Conservation (phyloP, 1,284 basidiomycete genomes). For the Irpex rosettiformis region DNA sequence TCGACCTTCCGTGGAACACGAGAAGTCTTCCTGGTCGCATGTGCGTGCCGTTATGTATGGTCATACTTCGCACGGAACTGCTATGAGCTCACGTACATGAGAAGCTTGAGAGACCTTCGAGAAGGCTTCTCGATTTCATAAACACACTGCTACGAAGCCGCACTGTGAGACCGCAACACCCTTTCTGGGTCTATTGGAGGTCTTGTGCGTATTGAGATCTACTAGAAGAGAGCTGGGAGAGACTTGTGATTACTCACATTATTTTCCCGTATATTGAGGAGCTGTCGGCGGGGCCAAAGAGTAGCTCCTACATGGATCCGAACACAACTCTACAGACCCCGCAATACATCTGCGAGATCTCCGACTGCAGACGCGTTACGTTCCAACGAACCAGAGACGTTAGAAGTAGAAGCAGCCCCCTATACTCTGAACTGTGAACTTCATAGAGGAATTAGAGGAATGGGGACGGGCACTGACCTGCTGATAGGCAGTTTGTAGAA, state of each 20-base stretch:
- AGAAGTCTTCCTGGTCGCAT: not conserved
- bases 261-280: not conserved
- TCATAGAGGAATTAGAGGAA: not conserved
- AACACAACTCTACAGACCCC: conserved; percentile 4
- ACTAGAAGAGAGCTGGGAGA: not conserved
- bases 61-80: not conserved
- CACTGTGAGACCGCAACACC: not conserved
- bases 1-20: not conserved
- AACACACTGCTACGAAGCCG: not conserved
- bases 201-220: not conserved
- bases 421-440: not conserved
- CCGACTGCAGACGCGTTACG: not conserved
- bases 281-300: too few species aligned
- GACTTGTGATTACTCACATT: not conserved
- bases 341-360: conserved; percentile 10
- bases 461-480: not conserved
- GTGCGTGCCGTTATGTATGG: not conserved
- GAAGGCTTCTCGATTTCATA: not conserved
- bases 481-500: conserved; percentile 1
- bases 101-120: not conserved
- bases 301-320: too few species aligned
- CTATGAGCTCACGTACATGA: not conserved
- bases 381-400: not conserved
- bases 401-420: not conserved
- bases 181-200: not conserved